Conservation (phyloP, 2,329 filamentous ascomycete genomes). For the Gaeumannomyces sp. region DNA sequence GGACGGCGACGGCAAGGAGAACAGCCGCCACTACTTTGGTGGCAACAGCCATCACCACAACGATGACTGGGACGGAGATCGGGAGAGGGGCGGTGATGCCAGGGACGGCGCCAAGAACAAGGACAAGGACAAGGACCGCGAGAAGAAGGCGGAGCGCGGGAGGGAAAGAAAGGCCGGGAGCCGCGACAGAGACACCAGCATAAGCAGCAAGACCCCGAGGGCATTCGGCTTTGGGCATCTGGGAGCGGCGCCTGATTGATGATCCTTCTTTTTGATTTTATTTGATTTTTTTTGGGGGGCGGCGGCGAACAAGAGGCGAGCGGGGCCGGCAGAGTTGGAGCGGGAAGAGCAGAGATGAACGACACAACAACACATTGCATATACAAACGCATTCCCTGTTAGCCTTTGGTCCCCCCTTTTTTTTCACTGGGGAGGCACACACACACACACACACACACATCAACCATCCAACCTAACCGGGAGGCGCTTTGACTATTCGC, state of each 20-base stretch:
- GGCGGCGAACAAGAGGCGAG: no score
- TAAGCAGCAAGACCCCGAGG: constrained; percentile 9
- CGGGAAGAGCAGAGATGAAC: neutral
- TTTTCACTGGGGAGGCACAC: neutral
- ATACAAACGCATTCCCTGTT: neutral
- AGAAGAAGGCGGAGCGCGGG: neutral
- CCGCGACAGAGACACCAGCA: constrained; percentile 4
- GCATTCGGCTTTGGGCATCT: constrained; percentile 4
- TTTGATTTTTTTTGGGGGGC: neutral
- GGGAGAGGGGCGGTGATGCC: constrained; percentile 15
- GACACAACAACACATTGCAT: neutral
- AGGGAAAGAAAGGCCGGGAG: constrained; percentile 7
- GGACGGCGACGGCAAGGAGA: constrained; percentile 3
- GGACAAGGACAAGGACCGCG: constrained; percentile 15
- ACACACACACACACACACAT: neutral
- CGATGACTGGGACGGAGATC: neutral
- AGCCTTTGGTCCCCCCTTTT: no score
- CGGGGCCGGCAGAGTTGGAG: neutral
- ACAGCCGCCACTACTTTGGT: constrained; percentile 19
- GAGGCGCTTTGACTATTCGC: neutral
- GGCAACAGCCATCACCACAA: constrained; percentile 12
- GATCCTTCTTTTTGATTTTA: neutral
- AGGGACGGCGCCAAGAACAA: constrained; percentile 14
- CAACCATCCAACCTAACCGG: no score
- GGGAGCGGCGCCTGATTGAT: neutral